Percentiles rank a stretch among this genome's conserved stretches.
Conservation (phyloP, 371 early-diverging fungal species). For the Scutellospora calospora region DNA sequence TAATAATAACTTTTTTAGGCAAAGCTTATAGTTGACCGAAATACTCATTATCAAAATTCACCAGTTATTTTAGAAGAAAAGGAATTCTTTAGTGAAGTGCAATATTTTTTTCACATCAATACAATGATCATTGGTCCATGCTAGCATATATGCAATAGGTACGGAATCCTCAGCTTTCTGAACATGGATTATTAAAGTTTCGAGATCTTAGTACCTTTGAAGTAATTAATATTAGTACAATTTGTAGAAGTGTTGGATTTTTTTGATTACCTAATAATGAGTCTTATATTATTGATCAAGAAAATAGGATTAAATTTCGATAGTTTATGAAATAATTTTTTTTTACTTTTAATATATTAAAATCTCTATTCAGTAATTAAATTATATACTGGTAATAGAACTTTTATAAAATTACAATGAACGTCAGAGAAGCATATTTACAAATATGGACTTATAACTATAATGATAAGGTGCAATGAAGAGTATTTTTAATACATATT, state of each 20-base stretch:
- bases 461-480: too few species aligned
- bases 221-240: slow-evolving; percentile 20
- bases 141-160: background rate
- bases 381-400: too few species aligned
- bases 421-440: too few species aligned
- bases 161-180: background rate
- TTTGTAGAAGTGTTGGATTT: slow-evolving; percentile 28
- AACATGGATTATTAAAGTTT: background rate
- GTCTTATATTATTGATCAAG: slow-evolving; percentile 9
- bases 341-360: too few species aligned
- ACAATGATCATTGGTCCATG: background rate
- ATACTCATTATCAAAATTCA: background rate
- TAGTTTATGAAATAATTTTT: too few species aligned
- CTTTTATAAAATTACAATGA: too few species aligned
- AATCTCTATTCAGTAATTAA: too few species aligned
- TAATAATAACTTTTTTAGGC: background rate
- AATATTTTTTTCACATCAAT: slow-evolving; percentile 21
- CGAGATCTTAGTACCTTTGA: slow-evolving; percentile 1
- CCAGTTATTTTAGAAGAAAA: background rate
- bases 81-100: slow-evolving; percentile 2
- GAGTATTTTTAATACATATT: too few species aligned
- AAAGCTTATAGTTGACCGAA: background rate
- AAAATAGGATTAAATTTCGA: background rate
- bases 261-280: background rate
- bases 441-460: too few species aligned